These are phyloP conservation scores for Fonsecaea multimorphosa DNA, from an alignment of 2,329 filamentous ascomycete species.

Conservation along the genomic window DNA sequence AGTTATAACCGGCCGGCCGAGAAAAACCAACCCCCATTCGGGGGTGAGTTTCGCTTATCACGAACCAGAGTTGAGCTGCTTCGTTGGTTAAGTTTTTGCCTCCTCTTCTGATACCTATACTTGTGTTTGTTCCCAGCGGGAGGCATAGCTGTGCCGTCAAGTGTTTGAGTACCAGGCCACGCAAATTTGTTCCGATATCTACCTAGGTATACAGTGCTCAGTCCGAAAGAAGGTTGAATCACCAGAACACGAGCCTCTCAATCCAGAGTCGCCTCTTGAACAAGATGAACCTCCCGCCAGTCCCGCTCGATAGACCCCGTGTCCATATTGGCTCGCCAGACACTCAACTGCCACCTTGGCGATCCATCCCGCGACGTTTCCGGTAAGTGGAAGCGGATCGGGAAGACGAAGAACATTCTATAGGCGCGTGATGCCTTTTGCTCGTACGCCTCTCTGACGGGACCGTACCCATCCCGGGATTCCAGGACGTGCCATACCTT, in stretches of 20 bases:
- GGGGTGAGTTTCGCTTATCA: too few species aligned
- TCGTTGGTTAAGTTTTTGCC: too few species aligned
- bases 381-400: constrained; percentile 18
- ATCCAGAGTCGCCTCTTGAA: constrained; percentile 30
- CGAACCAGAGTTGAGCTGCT: too few species aligned
- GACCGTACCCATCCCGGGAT: constrained; percentile 17
- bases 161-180: neutral
- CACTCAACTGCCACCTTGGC: constrained; percentile 18
- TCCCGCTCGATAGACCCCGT: constrained; percentile 21
- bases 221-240: neutral
- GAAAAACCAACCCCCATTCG: too few species aligned
- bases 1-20: too few species aligned
- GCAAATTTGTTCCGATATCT: neutral
- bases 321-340: constrained; percentile 31
- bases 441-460: constrained; percentile 8
- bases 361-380: constrained; percentile 1
- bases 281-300: constrained; percentile 29
- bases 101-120: too few species aligned
- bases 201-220: too few species aligned
- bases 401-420: constrained; percentile 24
- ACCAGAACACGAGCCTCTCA: neutral
- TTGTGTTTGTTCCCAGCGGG: neutral
- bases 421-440: constrained; percentile 16
- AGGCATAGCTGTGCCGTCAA: too few species aligned
- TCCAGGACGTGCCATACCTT: constrained; percentile 17